Base-by-base conservation (phyloP, 148 eudicot species). In the Chenopodium album region DNA sequence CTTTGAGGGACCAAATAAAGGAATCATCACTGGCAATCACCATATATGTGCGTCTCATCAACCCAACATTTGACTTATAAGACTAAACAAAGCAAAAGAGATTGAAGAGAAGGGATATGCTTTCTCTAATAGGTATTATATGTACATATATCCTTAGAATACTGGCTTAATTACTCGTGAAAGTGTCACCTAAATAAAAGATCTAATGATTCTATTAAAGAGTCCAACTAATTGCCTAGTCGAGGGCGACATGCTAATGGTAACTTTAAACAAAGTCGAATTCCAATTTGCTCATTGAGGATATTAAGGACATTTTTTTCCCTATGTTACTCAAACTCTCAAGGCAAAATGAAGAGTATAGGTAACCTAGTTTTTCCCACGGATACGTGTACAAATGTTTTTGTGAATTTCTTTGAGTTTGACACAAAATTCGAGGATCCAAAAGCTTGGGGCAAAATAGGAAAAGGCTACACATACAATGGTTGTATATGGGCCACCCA, bases 1-100 rank as follows among this genome's bases (percentile, higher is more conserved):
- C 11, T 79, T 70, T 32, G 52, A 11, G 50, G 76, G 81, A 44
- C 81, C 26, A 50, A 7, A 54, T 70, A 41, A 50, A 65, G 69
- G 50, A 71, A 37, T 68, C 82, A 71, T 79, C 76, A 79, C 73
- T 79, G 64, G 73, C 32, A 56, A 12, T 62, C 76, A 79, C 68
- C 76, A 79, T 56, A 71, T 48, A 34, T 13, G 68, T 59, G 64
- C 17, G 75, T 79, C 81, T 79, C 75, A 70, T 79, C 75, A 71
- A 56, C 76, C 76, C 82, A 71, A 79, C 82, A 54, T 56, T 31
- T 47, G 72, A 67, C 59, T 54, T 50, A 19, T 37, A 56, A 52
- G 76, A 63, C 62, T 56, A 29, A 1, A 28, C 65, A 75, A 52
- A 54, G 77, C 31, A 44, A 56, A 79, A 71, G 22, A 65, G 11